A percentile compares a stretch with the other conserved stretches of the same genome.
These are phyloP conservation scores for Globisporangium middletonii DNA, from an alignment of 352 stramenopile genomes.

Conservation along the genomic window DNA sequence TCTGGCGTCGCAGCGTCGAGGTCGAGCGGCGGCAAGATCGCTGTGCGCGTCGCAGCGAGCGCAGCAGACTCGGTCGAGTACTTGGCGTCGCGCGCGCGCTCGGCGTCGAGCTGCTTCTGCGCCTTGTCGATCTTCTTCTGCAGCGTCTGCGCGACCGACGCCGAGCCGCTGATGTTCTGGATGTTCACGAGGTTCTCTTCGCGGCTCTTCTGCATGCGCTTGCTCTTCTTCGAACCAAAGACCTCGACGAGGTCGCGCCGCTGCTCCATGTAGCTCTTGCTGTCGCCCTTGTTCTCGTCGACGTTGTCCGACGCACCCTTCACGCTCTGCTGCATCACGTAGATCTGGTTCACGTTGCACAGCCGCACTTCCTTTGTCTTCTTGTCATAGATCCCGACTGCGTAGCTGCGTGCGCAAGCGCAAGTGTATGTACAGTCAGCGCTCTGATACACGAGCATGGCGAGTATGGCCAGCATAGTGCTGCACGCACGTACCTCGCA, in stretches of 20 bases:
- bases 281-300: conserved; percentile 51
- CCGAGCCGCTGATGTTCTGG: conserved; percentile 65
- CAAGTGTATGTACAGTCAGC: not conserved
- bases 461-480: no score
- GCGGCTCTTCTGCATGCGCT: conserved; percentile 74
- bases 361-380: conserved; percentile 64
- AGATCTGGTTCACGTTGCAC: conserved; percentile 77
- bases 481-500: conserved; percentile 20
- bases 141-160: conserved; percentile 61
- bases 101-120: conserved; percentile 37
- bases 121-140: conserved; percentile 71
- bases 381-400: conserved; percentile 73
- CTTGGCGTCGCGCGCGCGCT: conserved; percentile 40
- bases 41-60: conserved; percentile 49
- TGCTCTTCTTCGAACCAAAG: conserved; percentile 82
- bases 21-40: conserved; percentile 64
- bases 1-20: conserved; percentile 70
- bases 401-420: conserved; percentile 30
- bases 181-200: conserved; percentile 82
- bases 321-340: conserved; percentile 82
- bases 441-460: not conserved
- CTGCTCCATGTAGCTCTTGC: conserved; percentile 64
- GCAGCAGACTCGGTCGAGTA: conserved; percentile 53
- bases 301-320: conserved; percentile 66
- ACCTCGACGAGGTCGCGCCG: conserved; percentile 68